These are phyloP conservation scores for Mallotus nudiflorus DNA, from an alignment of 345 rosid species.

Conservation along the genomic window DNA sequence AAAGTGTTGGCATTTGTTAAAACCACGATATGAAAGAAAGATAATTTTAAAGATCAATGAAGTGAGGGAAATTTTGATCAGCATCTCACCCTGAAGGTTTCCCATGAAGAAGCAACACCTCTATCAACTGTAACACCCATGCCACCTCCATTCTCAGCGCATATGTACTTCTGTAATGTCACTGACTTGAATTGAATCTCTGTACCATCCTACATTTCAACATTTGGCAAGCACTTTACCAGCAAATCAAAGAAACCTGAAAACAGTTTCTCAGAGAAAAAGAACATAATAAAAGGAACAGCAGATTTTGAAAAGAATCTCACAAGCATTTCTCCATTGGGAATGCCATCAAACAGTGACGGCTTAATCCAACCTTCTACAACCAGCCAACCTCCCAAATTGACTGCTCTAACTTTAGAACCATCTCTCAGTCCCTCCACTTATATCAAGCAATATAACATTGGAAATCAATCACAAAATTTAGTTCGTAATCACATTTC, in stretches of 20 bases:
- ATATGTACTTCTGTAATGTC: constrained; percentile 54
- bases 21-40: not conserved
- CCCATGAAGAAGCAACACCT: constrained; percentile 66
- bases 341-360: constrained; percentile 64
- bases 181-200: constrained; percentile 63
- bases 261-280: not conserved
- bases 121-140: constrained; percentile 47
- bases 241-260: constrained; percentile 6
- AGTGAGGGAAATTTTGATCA: not conserved
- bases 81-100: constrained; percentile 59
- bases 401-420: constrained; percentile 71
- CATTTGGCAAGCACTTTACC: constrained; percentile 1
- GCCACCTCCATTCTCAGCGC: constrained; percentile 73
- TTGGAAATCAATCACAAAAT: not conserved
- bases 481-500: not conserved
- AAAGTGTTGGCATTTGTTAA: not conserved
- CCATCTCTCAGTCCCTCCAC: constrained; percentile 59
- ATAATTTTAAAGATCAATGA: not conserved
- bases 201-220: constrained; percentile 61
- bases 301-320: constrained; percentile 20
- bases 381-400: constrained; percentile 79
- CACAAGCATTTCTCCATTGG: constrained; percentile 78
- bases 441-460: constrained; percentile 20
- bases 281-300: not conserved
- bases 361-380: constrained; percentile 89